Evolutionary conservation across 2,329 filamentous ascomycete species (phyloP).

Genomic region (Zymoseptoria pseudotritici): DNA sequence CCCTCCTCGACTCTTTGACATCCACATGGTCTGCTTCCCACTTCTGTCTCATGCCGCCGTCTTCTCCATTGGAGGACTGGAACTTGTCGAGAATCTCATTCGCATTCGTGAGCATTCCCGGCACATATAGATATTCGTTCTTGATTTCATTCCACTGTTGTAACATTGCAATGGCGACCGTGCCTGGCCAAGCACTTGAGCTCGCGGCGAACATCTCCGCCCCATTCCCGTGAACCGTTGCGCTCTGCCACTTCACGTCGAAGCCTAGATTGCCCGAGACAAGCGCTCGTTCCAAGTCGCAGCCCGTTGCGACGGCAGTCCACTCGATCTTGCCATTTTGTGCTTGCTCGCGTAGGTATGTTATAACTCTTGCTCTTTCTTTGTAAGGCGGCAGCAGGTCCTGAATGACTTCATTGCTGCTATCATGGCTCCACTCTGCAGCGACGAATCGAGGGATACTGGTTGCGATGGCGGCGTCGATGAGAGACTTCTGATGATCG

Average conservation of each 20-base stretch:
- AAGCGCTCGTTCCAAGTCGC: constrained; percentile 26
- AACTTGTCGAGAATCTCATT: constrained; percentile 28
- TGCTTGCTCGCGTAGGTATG: constrained; percentile 22
- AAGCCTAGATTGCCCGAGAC: constrained; percentile 31
- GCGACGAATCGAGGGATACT: constrained; percentile 18
- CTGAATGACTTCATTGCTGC: constrained; percentile 26
- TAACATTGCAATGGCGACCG: constrained; percentile 23
- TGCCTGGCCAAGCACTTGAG: constrained; percentile 28
- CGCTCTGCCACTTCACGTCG: constrained; percentile 35
- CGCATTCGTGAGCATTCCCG: constrained; percentile 27
- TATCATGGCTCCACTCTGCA: constrained; percentile 23
- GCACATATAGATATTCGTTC: constrained; percentile 32
- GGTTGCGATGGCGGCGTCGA: constrained; percentile 17
- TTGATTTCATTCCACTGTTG: constrained; percentile 29
- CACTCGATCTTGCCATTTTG: constrained; percentile 23
- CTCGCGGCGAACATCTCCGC: constrained; percentile 31
- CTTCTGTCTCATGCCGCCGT: constrained; percentile 15
- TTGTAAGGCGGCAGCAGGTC: constrained; percentile 25
- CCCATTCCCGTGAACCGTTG: constrained; percentile 32
- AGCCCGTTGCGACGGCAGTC: constrained; percentile 31
- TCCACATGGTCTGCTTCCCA: constrained; percentile 30
- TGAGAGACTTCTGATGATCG: constrained; percentile 20
- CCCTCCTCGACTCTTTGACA: constrained; percentile 29
- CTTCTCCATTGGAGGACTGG: constrained; percentile 22
- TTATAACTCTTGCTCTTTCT: constrained; percentile 26